Evolutionary conservation across 352 stramenopile genomes (phyloP).

Genomic region (Albugo candida): DNA sequence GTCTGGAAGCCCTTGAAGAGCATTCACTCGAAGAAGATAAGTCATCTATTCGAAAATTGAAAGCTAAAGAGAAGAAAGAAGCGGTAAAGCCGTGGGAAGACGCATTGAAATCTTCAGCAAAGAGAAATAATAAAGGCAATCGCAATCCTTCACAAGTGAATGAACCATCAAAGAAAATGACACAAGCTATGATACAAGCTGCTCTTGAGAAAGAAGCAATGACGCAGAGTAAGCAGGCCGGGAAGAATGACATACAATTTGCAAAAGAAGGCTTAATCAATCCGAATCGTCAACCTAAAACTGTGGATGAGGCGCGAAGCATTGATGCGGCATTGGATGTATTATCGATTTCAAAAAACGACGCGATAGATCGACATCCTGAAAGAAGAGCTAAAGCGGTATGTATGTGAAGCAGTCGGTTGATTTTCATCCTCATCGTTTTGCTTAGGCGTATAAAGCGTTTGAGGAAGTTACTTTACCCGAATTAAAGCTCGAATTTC

Average conservation of each 20-base stretch:
- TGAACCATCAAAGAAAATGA: slow-evolving; percentile 21
- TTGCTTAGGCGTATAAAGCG: slow-evolving; percentile 42
- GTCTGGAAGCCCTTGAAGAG: slow-evolving; percentile 44
- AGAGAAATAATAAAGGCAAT: slow-evolving; percentile 50
- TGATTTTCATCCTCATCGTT: neutral
- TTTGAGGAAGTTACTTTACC: slow-evolving; percentile 58
- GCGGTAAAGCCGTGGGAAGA: slow-evolving; percentile 46
- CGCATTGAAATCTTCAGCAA: slow-evolving; percentile 27
- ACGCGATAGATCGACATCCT: slow-evolving; percentile 37
- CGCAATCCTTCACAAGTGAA: slow-evolving; percentile 7
- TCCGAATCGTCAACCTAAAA: slow-evolving; percentile 25
- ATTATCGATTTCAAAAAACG: slow-evolving; percentile 27
- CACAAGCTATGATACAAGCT: slow-evolving; percentile 1
- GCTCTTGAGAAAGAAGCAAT: slow-evolving; percentile 22
- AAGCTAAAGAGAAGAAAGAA: slow-evolving; percentile 46
- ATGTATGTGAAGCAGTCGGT: neutral
- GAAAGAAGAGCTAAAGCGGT: slow-evolving; percentile 48
- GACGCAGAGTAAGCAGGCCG: slow-evolving; percentile 14
- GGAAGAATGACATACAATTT: slow-evolving; percentile 49
- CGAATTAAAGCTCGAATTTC: slow-evolving; percentile 45
- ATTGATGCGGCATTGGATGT: slow-evolving; percentile 43
- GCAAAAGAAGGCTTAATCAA: slow-evolving; percentile 23
- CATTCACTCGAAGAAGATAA: slow-evolving; percentile 35
- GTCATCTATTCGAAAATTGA: slow-evolving; percentile 22
- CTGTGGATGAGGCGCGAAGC: slow-evolving; percentile 28